Conservation (phyloP, 2,329 filamentous ascomycete species). For the Aureobasidium namibiae region DNA sequence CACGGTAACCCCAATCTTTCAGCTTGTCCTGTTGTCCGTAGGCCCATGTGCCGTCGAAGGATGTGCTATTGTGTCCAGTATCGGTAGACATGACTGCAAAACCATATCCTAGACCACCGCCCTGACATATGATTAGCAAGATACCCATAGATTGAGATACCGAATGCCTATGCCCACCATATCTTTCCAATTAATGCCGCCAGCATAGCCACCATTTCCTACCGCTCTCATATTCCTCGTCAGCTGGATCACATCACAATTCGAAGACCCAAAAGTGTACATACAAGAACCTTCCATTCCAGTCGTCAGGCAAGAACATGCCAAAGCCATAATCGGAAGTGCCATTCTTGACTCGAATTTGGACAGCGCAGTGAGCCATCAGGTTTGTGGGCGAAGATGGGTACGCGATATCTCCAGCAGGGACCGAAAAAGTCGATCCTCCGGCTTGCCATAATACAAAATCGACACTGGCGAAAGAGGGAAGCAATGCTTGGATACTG, state of each 20-base stretch:
- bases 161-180: conserved; percentile 29
- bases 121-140: background rate
- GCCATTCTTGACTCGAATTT: conserved; percentile 24
- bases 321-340: conserved; percentile 24
- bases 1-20: conserved; percentile 32
- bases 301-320: conserved; percentile 25
- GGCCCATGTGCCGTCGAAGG: conserved; percentile 30
- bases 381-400: conserved; percentile 31
- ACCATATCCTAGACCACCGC: conserved; percentile 30
- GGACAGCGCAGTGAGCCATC: conserved; percentile 23
- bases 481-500: conserved; percentile 27
- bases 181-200: conserved; percentile 41
- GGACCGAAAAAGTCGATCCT: conserved; percentile 32
- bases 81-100: conserved; percentile 39
- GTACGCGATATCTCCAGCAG: conserved; percentile 31
- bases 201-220: conserved; percentile 40
- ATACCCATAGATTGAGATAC: background rate
- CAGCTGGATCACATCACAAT: background rate
- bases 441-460: conserved; percentile 26
- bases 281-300: conserved; percentile 26
- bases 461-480: conserved; percentile 29
- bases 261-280: background rate
- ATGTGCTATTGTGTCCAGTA: conserved; percentile 37
- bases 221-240: conserved; percentile 20
- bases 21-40: conserved; percentile 28